Conservation (phyloP, 352 stramenopile genomes). For the Globisporangium nagaii region DNA sequence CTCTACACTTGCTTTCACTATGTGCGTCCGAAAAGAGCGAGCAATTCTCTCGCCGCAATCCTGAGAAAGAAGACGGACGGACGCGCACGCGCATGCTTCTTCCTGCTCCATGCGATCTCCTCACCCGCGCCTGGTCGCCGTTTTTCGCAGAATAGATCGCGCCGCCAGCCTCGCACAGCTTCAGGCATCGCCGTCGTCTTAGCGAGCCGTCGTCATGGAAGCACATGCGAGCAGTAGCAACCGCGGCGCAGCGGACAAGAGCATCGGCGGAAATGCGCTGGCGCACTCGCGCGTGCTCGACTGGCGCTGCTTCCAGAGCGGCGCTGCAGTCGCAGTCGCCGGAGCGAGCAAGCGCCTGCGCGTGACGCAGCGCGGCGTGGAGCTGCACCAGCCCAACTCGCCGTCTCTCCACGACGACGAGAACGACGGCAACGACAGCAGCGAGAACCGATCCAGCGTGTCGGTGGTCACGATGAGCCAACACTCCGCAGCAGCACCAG, state of each 20-base stretch:
- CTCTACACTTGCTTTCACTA: no score
- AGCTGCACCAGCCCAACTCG: background rate
- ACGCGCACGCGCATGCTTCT: no score
- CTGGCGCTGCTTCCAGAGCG: slow-evolving; percentile 3
- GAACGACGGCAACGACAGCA: background rate
- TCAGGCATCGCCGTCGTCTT: background rate
- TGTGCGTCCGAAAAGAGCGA: no score
- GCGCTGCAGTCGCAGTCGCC: background rate
- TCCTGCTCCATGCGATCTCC: no score
- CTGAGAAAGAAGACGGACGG: no score
- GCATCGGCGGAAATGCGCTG: background rate
- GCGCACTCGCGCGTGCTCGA: slow-evolving; percentile 1
- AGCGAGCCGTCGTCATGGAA: background rate
- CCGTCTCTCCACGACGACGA: background rate
- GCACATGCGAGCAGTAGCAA: no score
- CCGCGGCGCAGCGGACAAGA: background rate
- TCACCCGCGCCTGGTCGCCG: no score
- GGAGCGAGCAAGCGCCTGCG: background rate
- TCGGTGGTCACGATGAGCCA: background rate
- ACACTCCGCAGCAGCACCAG: background rate
- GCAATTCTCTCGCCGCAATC: no score
- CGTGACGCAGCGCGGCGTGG: background rate
- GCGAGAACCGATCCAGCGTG: background rate
- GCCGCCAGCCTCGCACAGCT: background rate
- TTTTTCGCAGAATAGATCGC: background rate